Evolutionary conservation across 805 yeast species (phyloP), one percentile per base, ranked within the genome.

Genomic region (Suhomyces vadensis): DNA sequence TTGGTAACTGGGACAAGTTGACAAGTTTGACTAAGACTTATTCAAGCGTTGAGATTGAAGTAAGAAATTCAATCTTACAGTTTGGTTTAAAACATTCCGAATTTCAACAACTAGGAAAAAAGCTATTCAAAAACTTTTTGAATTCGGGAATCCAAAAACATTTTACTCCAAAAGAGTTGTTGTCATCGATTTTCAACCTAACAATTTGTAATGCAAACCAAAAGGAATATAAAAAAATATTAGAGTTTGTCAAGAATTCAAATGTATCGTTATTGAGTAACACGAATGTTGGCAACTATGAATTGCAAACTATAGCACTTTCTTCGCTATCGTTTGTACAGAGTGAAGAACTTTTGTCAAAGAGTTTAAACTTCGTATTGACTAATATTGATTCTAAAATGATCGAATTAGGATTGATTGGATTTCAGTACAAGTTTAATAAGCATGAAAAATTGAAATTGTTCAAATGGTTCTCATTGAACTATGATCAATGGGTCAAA

Each of bases 221-320:
- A 40, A 76, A 78, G 50, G 82, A 79, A 27, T 84, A 82, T 73
- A 84, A 84, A 59, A 82, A 77, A 51, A 63, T 82, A 5, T 61
- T 75, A 25, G 79, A 78, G 24, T 57, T 83, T 14, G 77, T 74
- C 9, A 80, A 79, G 49, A 72, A 73, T 44, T 69, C 82, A 5
- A 68, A 73, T 35, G 70, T 71, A 2, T 73, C 79, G 4, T 65
- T 66, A 8, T 57, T 67, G 52, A 64, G 63, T 8, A 67, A 74
- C 47, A 57, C 77, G 4, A 60, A 69, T 44, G 57, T 57, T 2
- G 37, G 51, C 4, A 54, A 51, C 2, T 51, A 57, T 9, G 78
- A 77, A 13, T 59, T 83, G 21, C 85, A 82, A 57, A 74, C 79
- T 3, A 69, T 74, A 6, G 84, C 87, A 0, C 61, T 83, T 5